Evolutionary conservation across 2,329 filamentous ascomycete species (phyloP).

Genomic region (Chaetothyriales sp.): DNA sequence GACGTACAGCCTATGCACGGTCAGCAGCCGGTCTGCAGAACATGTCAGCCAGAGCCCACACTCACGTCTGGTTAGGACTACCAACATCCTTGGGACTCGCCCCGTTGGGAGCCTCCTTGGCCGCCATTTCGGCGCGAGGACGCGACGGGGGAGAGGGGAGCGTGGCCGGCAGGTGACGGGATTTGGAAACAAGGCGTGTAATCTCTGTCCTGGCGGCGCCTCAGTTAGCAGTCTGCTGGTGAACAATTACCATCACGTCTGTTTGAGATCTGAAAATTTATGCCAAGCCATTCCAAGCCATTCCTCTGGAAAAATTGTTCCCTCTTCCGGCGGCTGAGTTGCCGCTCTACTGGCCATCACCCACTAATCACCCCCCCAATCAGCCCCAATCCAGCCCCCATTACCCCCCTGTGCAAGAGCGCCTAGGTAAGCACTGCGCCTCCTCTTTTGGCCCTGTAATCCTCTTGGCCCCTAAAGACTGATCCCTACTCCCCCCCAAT

Average conservation of each 20-base stretch:
- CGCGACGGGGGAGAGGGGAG: too few relatives aligned
- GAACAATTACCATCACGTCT: too few relatives aligned
- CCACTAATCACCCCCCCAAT: not conserved
- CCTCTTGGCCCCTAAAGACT: not conserved
- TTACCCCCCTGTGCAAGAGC: not conserved
- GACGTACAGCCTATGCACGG: slow-evolving; percentile 59
- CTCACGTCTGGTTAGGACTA: slow-evolving; percentile 64
- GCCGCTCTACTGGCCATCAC: not conserved
- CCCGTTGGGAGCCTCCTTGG: slow-evolving; percentile 9
- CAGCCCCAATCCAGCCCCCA: not conserved
- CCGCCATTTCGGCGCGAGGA: not conserved
- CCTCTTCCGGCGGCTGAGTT: too few relatives aligned
- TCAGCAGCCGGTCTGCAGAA: slow-evolving; percentile 8
- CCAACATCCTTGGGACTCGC: slow-evolving; percentile 25
- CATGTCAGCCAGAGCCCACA: slow-evolving; percentile 13
- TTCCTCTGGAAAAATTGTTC: too few relatives aligned
- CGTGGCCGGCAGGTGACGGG: not conserved
- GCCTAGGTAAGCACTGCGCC: not conserved
- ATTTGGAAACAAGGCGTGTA: not conserved
- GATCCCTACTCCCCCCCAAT: not conserved
- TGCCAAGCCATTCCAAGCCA: too few relatives aligned
- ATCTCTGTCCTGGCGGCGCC: not conserved
- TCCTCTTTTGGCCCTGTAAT: not conserved
- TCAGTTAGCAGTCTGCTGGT: not conserved
- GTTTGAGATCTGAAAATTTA: not conserved